Evolutionary conservation across 2,329 filamentous ascomycete genomes (phyloP).

Genomic region (Gnomoniopsis smithogilvyi): DNA sequence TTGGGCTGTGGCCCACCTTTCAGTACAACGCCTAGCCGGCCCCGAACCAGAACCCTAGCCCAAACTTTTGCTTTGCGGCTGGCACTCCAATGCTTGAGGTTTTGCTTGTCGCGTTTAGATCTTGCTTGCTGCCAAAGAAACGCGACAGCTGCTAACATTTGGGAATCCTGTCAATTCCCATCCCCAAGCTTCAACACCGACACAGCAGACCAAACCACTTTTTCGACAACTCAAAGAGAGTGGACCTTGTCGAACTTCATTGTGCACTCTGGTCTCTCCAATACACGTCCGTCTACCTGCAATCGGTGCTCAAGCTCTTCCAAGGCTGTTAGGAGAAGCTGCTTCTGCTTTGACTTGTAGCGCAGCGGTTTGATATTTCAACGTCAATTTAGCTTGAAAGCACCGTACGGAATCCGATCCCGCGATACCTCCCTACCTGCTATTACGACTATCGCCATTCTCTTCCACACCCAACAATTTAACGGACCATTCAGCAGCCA

Average conservation of each 20-base stretch:
- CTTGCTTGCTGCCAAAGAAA: background rate
- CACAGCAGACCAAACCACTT: no score
- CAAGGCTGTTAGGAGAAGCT: background rate
- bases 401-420: background rate
- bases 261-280: background rate
- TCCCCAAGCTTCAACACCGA: background rate
- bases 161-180: no score
- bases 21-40: background rate
- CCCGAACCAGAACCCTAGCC: slow-evolving; percentile 1
- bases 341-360: background rate
- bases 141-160: background rate
- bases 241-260: background rate
- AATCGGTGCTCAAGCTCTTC: no score
- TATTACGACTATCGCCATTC: background rate
- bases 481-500: slow-evolving; percentile 5
- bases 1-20: background rate
- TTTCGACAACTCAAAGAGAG: no score
- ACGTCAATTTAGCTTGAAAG: background rate
- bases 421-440: background rate
- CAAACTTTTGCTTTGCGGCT: slow-evolving; percentile 11
- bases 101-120: background rate
- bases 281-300: background rate
- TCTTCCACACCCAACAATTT: background rate
- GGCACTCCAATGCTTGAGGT: background rate
- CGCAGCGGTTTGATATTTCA: background rate